A percentile compares a stretch with the other conserved stretches of the same genome.
Evolutionary conservation across 345 rosid species (phyloP).

Genomic region (Salix purpurea): DNA sequence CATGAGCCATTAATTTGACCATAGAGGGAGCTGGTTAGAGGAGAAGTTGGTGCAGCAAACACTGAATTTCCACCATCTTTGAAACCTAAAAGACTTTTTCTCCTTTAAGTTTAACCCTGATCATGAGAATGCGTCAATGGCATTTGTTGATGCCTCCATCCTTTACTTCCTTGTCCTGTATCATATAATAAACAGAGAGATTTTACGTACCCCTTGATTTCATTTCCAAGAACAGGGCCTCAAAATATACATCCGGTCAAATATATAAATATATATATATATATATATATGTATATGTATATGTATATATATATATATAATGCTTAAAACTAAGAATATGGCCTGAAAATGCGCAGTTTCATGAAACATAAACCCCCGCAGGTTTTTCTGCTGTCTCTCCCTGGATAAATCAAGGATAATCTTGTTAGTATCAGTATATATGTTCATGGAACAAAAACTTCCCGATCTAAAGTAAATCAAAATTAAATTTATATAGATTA

Average conservation of each 20-base stretch:
- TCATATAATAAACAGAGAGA: no score
- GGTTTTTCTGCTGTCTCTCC: background rate
- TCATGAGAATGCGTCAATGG: slow-evolving; percentile 13
- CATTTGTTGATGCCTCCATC: slow-evolving; percentile 17
- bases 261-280: no score
- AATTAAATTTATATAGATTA: no score
- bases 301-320: background rate
- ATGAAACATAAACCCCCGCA: background rate
- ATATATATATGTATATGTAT: no score
- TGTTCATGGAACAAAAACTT: background rate
- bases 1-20: slow-evolving; percentile 30
- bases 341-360: background rate
- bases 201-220: background rate
- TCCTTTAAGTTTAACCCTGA: slow-evolving; percentile 6
- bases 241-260: background rate
- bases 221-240: background rate
- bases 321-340: background rate
- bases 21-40: slow-evolving; percentile 37
- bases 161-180: slow-evolving; percentile 19
- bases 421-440: background rate
- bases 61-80: slow-evolving; percentile 25
- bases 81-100: slow-evolving; percentile 10
- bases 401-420: background rate
- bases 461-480: no score
- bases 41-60: slow-evolving; percentile 47